Conservation (phyloP, 2,329 filamentous ascomycete species). For the Aureobasidium zeae region DNA sequence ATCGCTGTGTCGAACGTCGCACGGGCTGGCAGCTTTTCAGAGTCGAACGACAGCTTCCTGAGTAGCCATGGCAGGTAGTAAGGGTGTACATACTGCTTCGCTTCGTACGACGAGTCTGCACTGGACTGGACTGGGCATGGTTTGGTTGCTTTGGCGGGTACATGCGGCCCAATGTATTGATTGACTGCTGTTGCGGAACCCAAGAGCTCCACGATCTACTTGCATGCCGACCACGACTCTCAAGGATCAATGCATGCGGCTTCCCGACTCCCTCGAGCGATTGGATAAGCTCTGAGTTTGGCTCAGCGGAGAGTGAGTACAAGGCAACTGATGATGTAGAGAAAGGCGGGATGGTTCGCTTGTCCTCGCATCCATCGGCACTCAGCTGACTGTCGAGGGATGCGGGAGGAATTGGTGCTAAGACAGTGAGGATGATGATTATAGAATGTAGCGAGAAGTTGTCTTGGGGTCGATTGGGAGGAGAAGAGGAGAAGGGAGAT, state of each 20-base stretch:
- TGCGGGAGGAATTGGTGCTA: conserved; percentile 7
- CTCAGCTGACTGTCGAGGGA: conserved; percentile 12
- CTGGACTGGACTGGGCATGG: not conserved
- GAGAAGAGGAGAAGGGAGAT: not conserved
- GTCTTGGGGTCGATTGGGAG: not conserved
- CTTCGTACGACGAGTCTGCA: conserved; percentile 13
- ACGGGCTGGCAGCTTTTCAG: conserved; percentile 8
- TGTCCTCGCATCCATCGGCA: conserved; percentile 12
- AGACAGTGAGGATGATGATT: not conserved
- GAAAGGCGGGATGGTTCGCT: conserved; percentile 3
- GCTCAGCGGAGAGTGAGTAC: conserved; percentile 12
- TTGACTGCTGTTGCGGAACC: conserved; percentile 1
- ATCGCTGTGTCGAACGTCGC: conserved; percentile 1
- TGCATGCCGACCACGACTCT: conserved; percentile 13
- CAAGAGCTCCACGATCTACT: conserved; percentile 7
- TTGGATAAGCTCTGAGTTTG: not conserved
- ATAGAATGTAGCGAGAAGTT: not conserved
- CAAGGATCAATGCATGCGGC: conserved; percentile 8
- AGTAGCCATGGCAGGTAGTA: conserved; percentile 9
- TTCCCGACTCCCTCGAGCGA: conserved; percentile 1
- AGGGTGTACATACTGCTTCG: conserved; percentile 11
- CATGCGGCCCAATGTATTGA: not conserved
- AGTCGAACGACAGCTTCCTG: not conserved
- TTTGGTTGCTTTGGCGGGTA: not conserved
- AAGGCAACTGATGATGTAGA: conserved; percentile 10